Percentiles rank a stretch among this genome's conserved stretches.
Evolutionary conservation across 306 rosid species (phyloP).

Genomic region (Abrus pulchellus): DNA sequence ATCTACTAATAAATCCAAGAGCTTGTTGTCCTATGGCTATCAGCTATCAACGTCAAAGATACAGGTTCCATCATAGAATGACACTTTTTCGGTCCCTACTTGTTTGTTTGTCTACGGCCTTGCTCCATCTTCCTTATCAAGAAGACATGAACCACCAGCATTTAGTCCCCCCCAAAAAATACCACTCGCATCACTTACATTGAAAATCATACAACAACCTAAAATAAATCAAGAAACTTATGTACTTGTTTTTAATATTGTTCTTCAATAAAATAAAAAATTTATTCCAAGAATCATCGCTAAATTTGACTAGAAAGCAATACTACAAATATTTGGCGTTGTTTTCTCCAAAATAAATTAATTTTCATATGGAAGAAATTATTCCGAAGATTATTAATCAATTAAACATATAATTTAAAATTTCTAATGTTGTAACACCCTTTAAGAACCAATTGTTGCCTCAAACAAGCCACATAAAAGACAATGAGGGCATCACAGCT

Average conservation of each 20-base stretch:
- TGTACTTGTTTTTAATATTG: too few relatives aligned
- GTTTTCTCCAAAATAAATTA: background rate
- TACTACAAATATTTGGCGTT: too few relatives aligned
- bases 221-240: too few relatives aligned
- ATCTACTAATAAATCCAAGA: background rate
- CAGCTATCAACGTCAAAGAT: too few relatives aligned
- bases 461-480: slow-evolving; percentile 21
- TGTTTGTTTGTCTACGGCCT: background rate
- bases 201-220: background rate
- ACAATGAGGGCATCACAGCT: slow-evolving; percentile 41
- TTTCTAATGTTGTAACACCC: background rate
- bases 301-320: too few relatives aligned
- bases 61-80: background rate
- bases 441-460: slow-evolving; percentile 42
- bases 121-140: background rate
- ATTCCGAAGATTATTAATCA: background rate
- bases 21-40: background rate
- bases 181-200: background rate
- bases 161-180: too few relatives aligned
- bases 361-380: background rate
- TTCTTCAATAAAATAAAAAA: too few relatives aligned
- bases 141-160: too few relatives aligned
- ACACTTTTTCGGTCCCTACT: background rate
- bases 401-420: background rate
- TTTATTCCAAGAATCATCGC: too few relatives aligned